Conservation (phyloP, 257 asterid species). For the Sherardia arvensis region DNA sequence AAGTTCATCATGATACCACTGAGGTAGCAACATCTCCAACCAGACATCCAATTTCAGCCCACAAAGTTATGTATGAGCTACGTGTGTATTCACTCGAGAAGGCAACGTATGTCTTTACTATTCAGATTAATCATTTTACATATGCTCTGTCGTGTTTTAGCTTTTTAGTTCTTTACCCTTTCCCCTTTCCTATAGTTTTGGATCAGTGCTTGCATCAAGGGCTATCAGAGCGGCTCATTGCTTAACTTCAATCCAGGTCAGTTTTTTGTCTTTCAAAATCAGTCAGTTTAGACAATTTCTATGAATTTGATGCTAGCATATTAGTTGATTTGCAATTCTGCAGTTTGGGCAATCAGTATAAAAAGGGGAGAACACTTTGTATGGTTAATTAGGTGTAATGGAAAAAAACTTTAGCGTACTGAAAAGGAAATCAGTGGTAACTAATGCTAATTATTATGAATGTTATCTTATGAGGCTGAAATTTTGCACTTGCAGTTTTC, state of each 20-base stretch:
- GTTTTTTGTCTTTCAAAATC: conserved; percentile 2
- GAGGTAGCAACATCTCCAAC: conserved; percentile 90
- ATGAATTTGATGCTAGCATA: too few relatives aligned
- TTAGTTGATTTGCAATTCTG: background rate
- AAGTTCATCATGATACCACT: conserved; percentile 49
- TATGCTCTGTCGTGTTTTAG: background rate
- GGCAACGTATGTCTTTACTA: conserved; percentile 60
- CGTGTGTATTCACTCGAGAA: conserved; percentile 91
- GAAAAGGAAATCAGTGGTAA: background rate
- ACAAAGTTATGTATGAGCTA: conserved; percentile 83
- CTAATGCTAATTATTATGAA: background rate
- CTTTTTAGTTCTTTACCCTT: conserved; percentile 15
- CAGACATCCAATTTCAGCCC: conserved; percentile 89
- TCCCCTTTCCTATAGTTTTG: conserved; percentile 49
- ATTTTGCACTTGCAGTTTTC: conserved; percentile 61
- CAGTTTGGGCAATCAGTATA: background rate
- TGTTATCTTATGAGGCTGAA: conserved; percentile 8
- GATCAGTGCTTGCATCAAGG: conserved; percentile 73
- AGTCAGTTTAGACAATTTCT: background rate
- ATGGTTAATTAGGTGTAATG: background rate
- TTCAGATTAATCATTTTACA: conserved; percentile 9
- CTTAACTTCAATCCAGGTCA: conserved; percentile 95
- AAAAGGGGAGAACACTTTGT: background rate
- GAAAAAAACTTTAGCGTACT: background rate
- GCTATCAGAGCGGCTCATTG: conserved; percentile 99